Evolutionary conservation across 2,329 filamentous ascomycete species (phyloP).

Genomic region (Phyllosticta citribraziliensis): DNA sequence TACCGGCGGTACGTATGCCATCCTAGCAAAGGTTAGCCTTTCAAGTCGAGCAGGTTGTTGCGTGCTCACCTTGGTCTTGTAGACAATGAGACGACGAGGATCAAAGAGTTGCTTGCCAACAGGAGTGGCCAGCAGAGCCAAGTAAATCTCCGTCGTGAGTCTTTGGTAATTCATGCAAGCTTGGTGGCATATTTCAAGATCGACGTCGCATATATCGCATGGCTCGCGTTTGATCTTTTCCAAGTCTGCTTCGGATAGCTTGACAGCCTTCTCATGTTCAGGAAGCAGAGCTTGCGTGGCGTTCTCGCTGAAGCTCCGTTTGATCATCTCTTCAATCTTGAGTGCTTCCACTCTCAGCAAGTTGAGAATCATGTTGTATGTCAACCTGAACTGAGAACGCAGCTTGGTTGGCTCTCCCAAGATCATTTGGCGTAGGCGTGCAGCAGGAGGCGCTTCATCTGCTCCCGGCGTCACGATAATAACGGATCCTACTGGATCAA

Average conservation of each 20-base stretch:
- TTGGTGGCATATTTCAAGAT: slow-evolving; percentile 72
- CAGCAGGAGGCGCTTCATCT: slow-evolving; percentile 80
- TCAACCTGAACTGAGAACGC: slow-evolving; percentile 88
- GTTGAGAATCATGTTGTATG: slow-evolving; percentile 99
- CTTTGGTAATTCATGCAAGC: slow-evolving; percentile 71
- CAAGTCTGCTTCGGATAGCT: slow-evolving; percentile 81
- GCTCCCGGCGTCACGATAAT: slow-evolving; percentile 77
- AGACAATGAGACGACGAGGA: slow-evolving; percentile 68
- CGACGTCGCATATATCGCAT: slow-evolving; percentile 70
- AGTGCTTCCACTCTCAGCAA: slow-evolving; percentile 87
- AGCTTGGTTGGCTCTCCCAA: slow-evolving; percentile 91
- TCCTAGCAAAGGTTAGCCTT: slow-evolving; percentile 39
- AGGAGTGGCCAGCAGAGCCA: slow-evolving; percentile 66
- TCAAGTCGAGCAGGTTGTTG: not conserved
- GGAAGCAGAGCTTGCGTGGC: slow-evolving; percentile 89
- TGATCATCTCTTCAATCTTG: slow-evolving; percentile 99
- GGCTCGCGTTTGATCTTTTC: slow-evolving; percentile 80
- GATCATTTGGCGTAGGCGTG: slow-evolving; percentile 83
- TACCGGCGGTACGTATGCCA: slow-evolving; percentile 70
- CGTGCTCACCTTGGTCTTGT: slow-evolving; percentile 46
- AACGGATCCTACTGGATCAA: slow-evolving; percentile 86
- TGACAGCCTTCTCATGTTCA: slow-evolving; percentile 91
- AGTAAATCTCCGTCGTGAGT: slow-evolving; percentile 72
- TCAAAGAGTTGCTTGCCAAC: slow-evolving; percentile 72
- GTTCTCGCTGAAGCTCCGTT: slow-evolving; percentile 97